Percentiles rank a stretch among this genome's conserved stretches.
These are phyloP conservation scores for Penicillium daleae DNA, from an alignment of 495 filamentous ascomycete genomes.

Conservation along the genomic window DNA sequence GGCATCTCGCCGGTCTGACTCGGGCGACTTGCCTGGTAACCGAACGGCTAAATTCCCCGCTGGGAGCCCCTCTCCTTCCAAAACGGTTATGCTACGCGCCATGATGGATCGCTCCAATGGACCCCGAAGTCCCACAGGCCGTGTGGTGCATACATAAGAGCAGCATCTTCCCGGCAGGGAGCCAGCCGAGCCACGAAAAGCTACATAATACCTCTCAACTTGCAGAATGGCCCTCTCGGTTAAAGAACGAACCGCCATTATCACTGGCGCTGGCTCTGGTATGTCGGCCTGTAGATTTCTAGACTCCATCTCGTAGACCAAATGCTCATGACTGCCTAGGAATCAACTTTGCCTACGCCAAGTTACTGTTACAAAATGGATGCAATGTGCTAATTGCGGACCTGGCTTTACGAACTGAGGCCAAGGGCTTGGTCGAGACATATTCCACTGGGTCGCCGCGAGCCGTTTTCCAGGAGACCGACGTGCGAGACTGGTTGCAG, in stretches of 20 bases:
- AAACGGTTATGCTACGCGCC: slow-evolving; percentile 24
- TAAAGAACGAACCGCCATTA: slow-evolving; percentile 65
- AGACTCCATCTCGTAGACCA: background rate
- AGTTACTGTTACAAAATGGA: slow-evolving; percentile 57
- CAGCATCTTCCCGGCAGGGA: background rate
- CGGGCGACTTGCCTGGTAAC: slow-evolving; percentile 14
- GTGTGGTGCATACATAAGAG: slow-evolving; percentile 20
- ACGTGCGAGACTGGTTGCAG: slow-evolving; percentile 64
- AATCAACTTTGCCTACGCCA: slow-evolving; percentile 63
- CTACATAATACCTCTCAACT: background rate
- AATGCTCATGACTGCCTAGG: slow-evolving; percentile 25
- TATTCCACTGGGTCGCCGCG: slow-evolving; percentile 47
- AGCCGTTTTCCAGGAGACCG: slow-evolving; percentile 64
- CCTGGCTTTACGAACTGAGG: slow-evolving; percentile 65
- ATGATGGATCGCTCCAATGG: slow-evolving; percentile 24
- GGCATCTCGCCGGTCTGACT: slow-evolving; percentile 18
- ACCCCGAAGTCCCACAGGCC: slow-evolving; percentile 22
- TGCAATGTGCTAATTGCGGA: slow-evolving; percentile 73
- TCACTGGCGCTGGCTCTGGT: slow-evolving; percentile 75
- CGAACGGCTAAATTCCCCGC: slow-evolving; percentile 23
- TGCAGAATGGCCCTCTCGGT: slow-evolving; percentile 51
- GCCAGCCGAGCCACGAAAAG: background rate
- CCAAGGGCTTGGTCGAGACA: slow-evolving; percentile 57
- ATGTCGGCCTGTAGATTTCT: slow-evolving; percentile 19
- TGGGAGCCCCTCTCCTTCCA: slow-evolving; percentile 13